phyloP scores from a whole-genome alignment of 768 basidiomycete species.

The Agrocybe praecox region DNA sequence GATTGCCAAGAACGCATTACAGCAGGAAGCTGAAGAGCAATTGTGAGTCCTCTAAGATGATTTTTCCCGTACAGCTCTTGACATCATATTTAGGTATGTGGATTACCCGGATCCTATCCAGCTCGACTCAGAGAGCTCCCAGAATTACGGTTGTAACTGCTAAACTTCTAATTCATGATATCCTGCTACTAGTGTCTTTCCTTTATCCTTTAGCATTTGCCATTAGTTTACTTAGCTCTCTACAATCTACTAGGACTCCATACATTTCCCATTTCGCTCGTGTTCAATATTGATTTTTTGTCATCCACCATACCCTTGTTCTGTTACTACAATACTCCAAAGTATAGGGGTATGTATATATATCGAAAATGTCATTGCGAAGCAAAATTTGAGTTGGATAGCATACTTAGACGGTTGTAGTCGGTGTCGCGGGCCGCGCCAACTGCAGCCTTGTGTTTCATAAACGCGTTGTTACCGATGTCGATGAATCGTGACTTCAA shows the following conservation, averaged over 20 bases:
- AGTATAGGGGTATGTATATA: too few species aligned
- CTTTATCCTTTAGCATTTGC: not conserved
- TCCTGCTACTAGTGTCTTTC: not conserved
- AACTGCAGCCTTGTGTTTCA: too few species aligned
- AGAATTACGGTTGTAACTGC: constrained; percentile 93
- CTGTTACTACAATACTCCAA: not conserved
- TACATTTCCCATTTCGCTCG: not conserved
- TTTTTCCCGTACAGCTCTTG: constrained; percentile 6
- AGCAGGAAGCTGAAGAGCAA: constrained; percentile 96
- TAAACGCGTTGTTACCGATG: too few species aligned
- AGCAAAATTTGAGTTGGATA: too few species aligned
- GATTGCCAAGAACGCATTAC: constrained; percentile 98
- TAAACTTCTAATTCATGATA: constrained; percentile 26
- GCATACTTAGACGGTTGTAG: too few species aligned
- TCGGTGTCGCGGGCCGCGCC: too few species aligned
- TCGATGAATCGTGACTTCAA: too few species aligned
- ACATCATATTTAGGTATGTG: constrained; percentile 70
- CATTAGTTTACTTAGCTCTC: not conserved
- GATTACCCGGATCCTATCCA: constrained; percentile 99
- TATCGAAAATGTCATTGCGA: too few species aligned
- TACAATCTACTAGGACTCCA: constrained; percentile 16
- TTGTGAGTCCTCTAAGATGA: constrained; percentile 49
- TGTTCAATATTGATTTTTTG: not conserved
- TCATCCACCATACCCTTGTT: not conserved
- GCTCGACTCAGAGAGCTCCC: constrained; percentile 90